These are phyloP conservation scores for Rhodotorula taiwanensis DNA, from an alignment of 768 basidiomycete genomes.

Conservation along the genomic window DNA sequence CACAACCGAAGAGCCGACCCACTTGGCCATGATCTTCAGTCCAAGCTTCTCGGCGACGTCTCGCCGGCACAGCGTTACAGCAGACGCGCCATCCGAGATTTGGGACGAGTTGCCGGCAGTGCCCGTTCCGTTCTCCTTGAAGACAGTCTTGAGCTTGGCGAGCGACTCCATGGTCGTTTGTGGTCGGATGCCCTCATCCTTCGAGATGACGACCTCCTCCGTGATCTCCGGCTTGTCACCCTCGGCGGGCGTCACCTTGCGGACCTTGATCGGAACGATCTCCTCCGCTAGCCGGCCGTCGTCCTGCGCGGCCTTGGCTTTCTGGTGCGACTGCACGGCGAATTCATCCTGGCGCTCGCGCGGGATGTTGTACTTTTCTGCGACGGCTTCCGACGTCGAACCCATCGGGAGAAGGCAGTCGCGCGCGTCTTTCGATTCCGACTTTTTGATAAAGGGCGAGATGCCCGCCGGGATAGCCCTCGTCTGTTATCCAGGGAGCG, in stretches of 20 bases:
- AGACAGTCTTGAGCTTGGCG: slow-evolving; percentile 49
- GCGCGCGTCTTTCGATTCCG: slow-evolving; percentile 45
- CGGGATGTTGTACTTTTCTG: slow-evolving; percentile 46
- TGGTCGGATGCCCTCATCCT: slow-evolving; percentile 49
- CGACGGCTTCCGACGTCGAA: slow-evolving; percentile 49
- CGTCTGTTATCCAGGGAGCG: slow-evolving; percentile 8
- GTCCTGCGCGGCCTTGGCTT: slow-evolving; percentile 74
- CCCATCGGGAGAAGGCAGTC: slow-evolving; percentile 50
- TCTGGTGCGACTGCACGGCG: slow-evolving; percentile 72
- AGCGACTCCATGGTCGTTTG: slow-evolving; percentile 48
- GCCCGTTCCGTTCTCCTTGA: slow-evolving; percentile 46
- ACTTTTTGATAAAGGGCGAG: slow-evolving; percentile 38
- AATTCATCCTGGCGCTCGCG: slow-evolving; percentile 52
- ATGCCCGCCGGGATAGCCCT: slow-evolving; percentile 35
- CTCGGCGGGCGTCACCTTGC: slow-evolving; percentile 43
- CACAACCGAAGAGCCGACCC: slow-evolving; percentile 46
- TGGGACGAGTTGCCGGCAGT: slow-evolving; percentile 50
- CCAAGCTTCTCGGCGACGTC: slow-evolving; percentile 48
- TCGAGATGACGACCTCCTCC: slow-evolving; percentile 45
- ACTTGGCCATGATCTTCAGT: slow-evolving; percentile 46
- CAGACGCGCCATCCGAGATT: slow-evolving; percentile 49
- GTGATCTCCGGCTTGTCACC: slow-evolving; percentile 37
- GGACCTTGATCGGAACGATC: slow-evolving; percentile 62
- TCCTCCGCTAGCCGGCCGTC: slow-evolving; percentile 73
- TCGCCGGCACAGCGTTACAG: slow-evolving; percentile 46